Conservation (phyloP, 2,329 filamentous ascomycete species). For the Pyrenochaeta sp. region DNA sequence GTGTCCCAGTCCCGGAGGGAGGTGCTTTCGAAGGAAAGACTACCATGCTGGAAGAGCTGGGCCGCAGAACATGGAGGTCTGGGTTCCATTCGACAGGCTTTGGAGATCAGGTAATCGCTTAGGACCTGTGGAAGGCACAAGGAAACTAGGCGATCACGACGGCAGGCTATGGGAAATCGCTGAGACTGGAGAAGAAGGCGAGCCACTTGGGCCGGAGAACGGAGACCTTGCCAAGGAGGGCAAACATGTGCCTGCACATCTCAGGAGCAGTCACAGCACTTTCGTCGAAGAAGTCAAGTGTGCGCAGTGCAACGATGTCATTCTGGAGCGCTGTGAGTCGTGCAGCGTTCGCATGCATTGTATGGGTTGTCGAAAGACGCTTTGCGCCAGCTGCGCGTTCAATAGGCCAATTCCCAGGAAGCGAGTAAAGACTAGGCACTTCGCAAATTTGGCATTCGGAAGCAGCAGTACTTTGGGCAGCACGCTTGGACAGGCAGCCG, state of each 20-base stretch:
- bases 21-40: conserved; percentile 64
- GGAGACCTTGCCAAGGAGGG: conserved; percentile 57
- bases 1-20: conserved; percentile 66
- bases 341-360: conserved; percentile 70
- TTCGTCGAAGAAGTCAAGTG: conserved; percentile 65
- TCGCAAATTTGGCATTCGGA: conserved; percentile 47
- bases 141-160: conserved; percentile 51
- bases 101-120: conserved; percentile 69
- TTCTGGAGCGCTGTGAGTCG: conserved; percentile 66
- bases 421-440: conserved; percentile 49
- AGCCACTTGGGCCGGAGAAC: conserved; percentile 62
- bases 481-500: conserved; percentile 39
- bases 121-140: conserved; percentile 51
- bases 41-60: conserved; percentile 65
- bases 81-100: conserved; percentile 69
- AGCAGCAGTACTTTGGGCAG: conserved; percentile 33
- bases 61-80: conserved; percentile 65
- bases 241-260: conserved; percentile 63
- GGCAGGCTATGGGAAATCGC: conserved; percentile 65
- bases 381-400: conserved; percentile 68
- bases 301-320: conserved; percentile 62
- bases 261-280: conserved; percentile 61
- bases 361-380: conserved; percentile 66
- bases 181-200: conserved; percentile 63
- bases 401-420: conserved; percentile 60